These are phyloP conservation scores for Aegilops bicornis DNA, from an alignment of 176 grass and related monocot species.

Conservation along the genomic window DNA sequence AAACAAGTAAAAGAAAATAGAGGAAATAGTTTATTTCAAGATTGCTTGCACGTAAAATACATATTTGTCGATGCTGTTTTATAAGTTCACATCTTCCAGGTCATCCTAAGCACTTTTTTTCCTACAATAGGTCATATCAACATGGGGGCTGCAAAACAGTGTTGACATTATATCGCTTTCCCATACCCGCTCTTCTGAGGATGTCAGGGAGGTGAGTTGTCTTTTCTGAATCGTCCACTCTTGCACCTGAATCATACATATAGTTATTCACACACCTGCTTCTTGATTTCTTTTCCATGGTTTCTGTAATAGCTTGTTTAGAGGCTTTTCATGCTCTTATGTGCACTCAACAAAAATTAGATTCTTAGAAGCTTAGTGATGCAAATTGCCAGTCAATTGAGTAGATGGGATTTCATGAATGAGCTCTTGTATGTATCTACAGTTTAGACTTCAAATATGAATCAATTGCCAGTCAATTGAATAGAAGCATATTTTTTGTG, in stretches of 20 bases:
- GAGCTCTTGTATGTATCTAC: not conserved
- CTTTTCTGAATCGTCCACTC: constrained; percentile 29
- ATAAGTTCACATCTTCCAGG: not conserved
- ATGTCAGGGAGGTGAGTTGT: constrained; percentile 74
- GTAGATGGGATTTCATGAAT: constrained; percentile 13
- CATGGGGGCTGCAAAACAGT: constrained; percentile 77
- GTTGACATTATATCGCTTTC: constrained; percentile 97
- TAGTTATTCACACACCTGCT: not conserved
- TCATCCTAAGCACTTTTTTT: constrained; percentile 9
- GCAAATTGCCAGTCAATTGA: constrained; percentile 16
- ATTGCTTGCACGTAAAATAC: not conserved
- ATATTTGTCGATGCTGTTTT: not conserved
- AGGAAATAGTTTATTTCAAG: not conserved
- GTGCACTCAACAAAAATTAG: not conserved
- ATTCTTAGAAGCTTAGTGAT: constrained; percentile 8
- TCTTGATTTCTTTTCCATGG: not conserved
- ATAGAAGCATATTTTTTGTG: constrained; percentile 24
- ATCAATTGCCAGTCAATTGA: not conserved
- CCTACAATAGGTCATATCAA: constrained; percentile 76
- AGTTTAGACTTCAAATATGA: constrained; percentile 11
- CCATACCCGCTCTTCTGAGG: constrained; percentile 84
- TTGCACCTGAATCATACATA: constrained; percentile 19
- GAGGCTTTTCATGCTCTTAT: constrained; percentile 1
- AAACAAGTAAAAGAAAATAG: not conserved
- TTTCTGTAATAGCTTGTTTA: constrained; percentile 22